Evolutionary conservation across 208 protist species (phyloP), one percentile per base, ranked within the genome.

Genomic region (Phytomonas sp.): DNA sequence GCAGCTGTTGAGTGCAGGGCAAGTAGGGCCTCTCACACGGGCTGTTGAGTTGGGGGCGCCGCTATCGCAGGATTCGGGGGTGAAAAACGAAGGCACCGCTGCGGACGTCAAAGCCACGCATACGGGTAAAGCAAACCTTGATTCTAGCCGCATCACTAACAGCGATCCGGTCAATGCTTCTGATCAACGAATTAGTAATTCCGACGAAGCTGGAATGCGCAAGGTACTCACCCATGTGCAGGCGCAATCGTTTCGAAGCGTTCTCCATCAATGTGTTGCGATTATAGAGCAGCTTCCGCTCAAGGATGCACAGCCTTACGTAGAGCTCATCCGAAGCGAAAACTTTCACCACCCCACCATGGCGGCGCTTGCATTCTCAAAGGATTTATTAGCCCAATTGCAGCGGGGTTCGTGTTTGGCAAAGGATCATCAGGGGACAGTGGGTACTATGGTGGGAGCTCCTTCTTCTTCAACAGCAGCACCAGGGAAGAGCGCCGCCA

Each of bases 281-380:
- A 71, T 88, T 67, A 73, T 94, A 73, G 86, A 92, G 74, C 62
- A 69, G 10, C 82, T 94, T 32, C 86, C 82, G 8, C 32, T 74
- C 29, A 62, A 77, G 5, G 74, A 81, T 8, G 77, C 76, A 12
- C 61, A 70, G n/a, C 69, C 81, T 66, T 94, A 92, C 70, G 19
- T 82, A 0, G 80, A 85, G 33, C 68, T 88, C 16, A 69, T 87
- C 16, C 75, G 79, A 30, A 69, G 83, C 62, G 79, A 85, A 68
- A 68, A 77, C 66, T 70, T 83, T 56, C 63, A 37, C 36, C 66
- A 63, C 26, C 84, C 82, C 31, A 82, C 83, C 11, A 70, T 60
- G 29, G 66, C 76, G 0, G 69, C 89, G 2, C 67, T 89, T 1
- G 52, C 74, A 29, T 81, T 90, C 34, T 78, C 90, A 45, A 75